Evolutionary conservation across 1,284 basidiomycete species (phyloP).

Genomic region (Fomitopsis palustris): DNA sequence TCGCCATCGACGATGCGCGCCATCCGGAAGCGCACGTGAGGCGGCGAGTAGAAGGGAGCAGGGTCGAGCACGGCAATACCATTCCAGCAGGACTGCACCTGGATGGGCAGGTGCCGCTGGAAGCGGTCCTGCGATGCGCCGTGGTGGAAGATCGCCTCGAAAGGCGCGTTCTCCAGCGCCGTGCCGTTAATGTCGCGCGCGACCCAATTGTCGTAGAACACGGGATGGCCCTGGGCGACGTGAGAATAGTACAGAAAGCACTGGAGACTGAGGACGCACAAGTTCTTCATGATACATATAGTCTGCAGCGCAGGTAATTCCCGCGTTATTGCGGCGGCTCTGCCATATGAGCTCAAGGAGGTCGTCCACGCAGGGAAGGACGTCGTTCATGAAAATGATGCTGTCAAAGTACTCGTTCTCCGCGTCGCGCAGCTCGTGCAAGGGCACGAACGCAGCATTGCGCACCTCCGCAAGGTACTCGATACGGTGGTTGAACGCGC

Average conservation of each 20-base stretch:
- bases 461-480: constrained; percentile 97
- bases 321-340: constrained; percentile 85
- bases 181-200: constrained; percentile 96
- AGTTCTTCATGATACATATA: constrained; percentile 98
- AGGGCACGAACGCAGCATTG: constrained; percentile 89
- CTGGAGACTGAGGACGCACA: constrained; percentile 35
- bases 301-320: constrained; percentile 94
- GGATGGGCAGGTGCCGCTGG: constrained; percentile 87
- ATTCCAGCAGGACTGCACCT: constrained; percentile 97
- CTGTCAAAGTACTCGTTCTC: constrained; percentile 92
- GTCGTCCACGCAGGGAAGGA: constrained; percentile 93
- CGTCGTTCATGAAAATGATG: constrained; percentile 98
- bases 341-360: constrained; percentile 96
- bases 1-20: constrained; percentile 79
- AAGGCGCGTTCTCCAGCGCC: constrained; percentile 93
- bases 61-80: constrained; percentile 92
- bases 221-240: constrained; percentile 60
- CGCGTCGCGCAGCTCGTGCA: constrained; percentile 87
- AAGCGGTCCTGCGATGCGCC: constrained; percentile 72
- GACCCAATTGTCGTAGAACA: constrained; percentile 98
- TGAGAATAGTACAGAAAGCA: not conserved
- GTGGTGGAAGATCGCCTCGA: constrained; percentile 90
- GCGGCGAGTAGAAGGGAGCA: constrained; percentile 86
- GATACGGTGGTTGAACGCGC: constrained; percentile 97
- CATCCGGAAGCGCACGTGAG: constrained; percentile 92